Conservation (phyloP, 257 asterid genomes). For the Datura wrightii region DNA sequence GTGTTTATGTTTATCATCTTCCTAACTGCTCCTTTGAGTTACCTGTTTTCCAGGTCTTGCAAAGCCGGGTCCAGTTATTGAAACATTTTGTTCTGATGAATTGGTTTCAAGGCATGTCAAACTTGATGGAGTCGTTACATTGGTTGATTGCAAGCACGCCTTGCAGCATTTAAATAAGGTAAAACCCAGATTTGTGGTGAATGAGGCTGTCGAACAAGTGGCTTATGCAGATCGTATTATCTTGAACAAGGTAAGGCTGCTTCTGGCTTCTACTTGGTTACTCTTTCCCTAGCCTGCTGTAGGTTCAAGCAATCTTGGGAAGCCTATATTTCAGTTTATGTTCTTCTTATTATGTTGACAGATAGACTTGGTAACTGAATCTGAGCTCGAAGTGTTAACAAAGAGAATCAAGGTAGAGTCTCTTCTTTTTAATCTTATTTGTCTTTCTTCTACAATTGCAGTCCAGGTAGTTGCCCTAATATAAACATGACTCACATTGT, state of each 20-base stretch:
- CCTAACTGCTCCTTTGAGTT: background rate
- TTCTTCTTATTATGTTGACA: slow-evolving; percentile 50
- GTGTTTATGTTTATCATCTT: background rate
- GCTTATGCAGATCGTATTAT: slow-evolving; percentile 97
- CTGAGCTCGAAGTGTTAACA: slow-evolving; percentile 69
- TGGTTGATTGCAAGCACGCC: slow-evolving; percentile 85
- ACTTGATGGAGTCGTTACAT: slow-evolving; percentile 96
- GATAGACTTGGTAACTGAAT: slow-evolving; percentile 82
- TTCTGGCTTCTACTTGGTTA: slow-evolving; percentile 8
- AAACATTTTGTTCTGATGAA: slow-evolving; percentile 90
- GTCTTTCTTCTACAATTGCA: background rate
- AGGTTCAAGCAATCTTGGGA: slow-evolving; percentile 6
- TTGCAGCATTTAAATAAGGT: slow-evolving; percentile 78
- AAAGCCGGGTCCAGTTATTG: slow-evolving; percentile 98
- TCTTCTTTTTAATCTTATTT: slow-evolving; percentile 1
- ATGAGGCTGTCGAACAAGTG: slow-evolving; percentile 96
- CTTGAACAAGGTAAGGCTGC: slow-evolving; percentile 62
- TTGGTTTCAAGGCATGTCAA: slow-evolving; percentile 79
- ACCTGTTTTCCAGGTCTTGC: slow-evolving; percentile 79
- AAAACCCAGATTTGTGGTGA: slow-evolving; percentile 95
- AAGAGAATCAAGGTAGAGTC: slow-evolving; percentile 69
- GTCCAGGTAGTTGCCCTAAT: background rate
- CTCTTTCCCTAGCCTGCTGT: slow-evolving; percentile 13
- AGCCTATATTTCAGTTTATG: slow-evolving; percentile 29
- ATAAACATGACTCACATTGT: background rate